Evolutionary conservation across 345 rosid species (phyloP).

Genomic region (Alliaria petiolata): DNA sequence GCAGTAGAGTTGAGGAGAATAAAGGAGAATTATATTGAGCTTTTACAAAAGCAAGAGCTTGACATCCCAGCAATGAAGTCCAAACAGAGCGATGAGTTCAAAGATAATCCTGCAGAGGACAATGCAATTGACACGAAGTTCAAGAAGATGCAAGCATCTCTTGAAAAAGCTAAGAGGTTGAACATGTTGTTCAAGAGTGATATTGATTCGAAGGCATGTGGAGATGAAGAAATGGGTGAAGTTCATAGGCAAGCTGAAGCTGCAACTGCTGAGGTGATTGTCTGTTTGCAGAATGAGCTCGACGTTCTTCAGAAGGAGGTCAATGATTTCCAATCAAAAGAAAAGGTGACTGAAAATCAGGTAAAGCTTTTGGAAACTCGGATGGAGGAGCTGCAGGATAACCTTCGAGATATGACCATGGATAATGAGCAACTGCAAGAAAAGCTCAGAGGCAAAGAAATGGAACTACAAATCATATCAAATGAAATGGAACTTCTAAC

Average conservation of each 20-base stretch:
- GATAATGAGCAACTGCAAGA: slow-evolving; percentile 52
- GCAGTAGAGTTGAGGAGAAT: slow-evolving; percentile 58
- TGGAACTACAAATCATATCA: slow-evolving; percentile 44
- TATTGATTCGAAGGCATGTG: slow-evolving; percentile 54
- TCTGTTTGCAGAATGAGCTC: slow-evolving; percentile 92
- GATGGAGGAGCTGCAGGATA: slow-evolving; percentile 50
- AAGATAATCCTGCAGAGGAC: slow-evolving; percentile 38
- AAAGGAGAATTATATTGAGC: slow-evolving; percentile 44
- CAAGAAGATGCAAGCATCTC: slow-evolving; percentile 84
- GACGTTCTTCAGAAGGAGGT: slow-evolving; percentile 74
- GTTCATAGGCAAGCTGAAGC: slow-evolving; percentile 76
- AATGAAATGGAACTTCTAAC: slow-evolving; percentile 79
- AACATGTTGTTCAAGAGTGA: slow-evolving; percentile 66
- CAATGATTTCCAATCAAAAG: slow-evolving; percentile 61
- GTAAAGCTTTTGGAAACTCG: slow-evolving; percentile 45
- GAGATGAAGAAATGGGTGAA: slow-evolving; percentile 72
- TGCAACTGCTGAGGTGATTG: slow-evolving; percentile 89
- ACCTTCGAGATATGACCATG: slow-evolving; percentile 38
- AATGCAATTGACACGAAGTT: slow-evolving; percentile 50
- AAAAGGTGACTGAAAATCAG: slow-evolving; percentile 45
- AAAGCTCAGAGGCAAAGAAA: slow-evolving; percentile 58
- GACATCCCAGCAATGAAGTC: slow-evolving; percentile 52
- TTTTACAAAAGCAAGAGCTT: slow-evolving; percentile 48
- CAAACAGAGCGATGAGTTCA: slow-evolving; percentile 47
- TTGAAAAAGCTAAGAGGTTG: slow-evolving; percentile 75